Conservation (phyloP, 768 basidiomycete genomes). For the Xerocomellus amylosporus region DNA sequence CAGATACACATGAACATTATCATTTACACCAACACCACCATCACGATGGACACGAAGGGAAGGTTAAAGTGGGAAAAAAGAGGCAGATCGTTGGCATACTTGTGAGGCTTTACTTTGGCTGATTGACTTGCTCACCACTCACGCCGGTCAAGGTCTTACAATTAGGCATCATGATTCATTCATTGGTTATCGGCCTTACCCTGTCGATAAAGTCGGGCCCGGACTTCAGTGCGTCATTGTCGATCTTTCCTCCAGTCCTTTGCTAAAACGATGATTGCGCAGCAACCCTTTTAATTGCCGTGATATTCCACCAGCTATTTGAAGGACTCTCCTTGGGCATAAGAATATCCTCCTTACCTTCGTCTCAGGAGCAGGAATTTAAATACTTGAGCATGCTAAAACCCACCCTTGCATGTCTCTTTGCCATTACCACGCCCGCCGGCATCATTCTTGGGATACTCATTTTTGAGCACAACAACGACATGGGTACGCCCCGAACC, state of each 20-base stretch:
- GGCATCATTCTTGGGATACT: slow-evolving; percentile 63
- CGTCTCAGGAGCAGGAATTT: slow-evolving; percentile 26
- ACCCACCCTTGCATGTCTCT: slow-evolving; percentile 54
- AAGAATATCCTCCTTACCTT: slow-evolving; percentile 67
- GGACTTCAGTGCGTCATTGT: slow-evolving; percentile 60
- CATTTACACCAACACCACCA: background rate
- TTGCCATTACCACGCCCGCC: slow-evolving; percentile 71
- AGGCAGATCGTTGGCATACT: slow-evolving; percentile 74
- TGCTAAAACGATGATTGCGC: background rate
- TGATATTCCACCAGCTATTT: slow-evolving; percentile 81
- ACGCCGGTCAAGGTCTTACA: slow-evolving; percentile 59
- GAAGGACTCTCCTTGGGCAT: slow-evolving; percentile 83
- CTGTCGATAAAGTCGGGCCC: slow-evolving; percentile 64
- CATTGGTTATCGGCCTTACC: slow-evolving; percentile 77
- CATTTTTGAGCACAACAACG: slow-evolving; percentile 37
- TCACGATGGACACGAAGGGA: slow-evolving; percentile 11
- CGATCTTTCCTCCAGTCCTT: background rate
- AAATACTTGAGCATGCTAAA: slow-evolving; percentile 39
- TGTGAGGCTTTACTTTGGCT: slow-evolving; percentile 33
- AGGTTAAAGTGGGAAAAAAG: slow-evolving; percentile 45
- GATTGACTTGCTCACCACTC: background rate
- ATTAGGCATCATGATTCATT: slow-evolving; percentile 83
- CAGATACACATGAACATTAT: background rate
- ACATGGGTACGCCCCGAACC: slow-evolving; percentile 22
- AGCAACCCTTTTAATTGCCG: slow-evolving; percentile 73